Base-by-base conservation (phyloP, 371 early-diverging fungal genomes). In the Batrachochytrium dendrobatidis region DNA sequence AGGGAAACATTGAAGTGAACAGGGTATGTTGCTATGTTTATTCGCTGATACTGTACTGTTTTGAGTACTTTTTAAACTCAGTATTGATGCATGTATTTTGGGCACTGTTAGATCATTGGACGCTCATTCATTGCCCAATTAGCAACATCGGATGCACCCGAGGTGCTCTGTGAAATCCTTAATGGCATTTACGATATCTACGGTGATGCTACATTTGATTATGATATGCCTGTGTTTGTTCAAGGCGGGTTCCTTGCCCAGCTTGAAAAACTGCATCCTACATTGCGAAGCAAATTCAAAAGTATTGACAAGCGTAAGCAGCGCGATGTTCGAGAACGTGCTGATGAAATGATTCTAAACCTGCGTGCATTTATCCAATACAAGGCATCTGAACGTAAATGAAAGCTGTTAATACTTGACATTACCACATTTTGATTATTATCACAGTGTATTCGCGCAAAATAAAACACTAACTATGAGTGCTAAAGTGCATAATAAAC, bases 151-250 rank as follows among this genome's bases (percentile, higher is more conserved):
- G 35, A 55, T 4, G 22, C 77, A 1, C 48, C 46, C 24, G 24
- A 3, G 39, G 46, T 45, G 46, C 46, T 45, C 12, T 45, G 6
- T 0, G 94, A 91, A 65, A 85, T 85, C 0, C 67, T 95, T 61
- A 89, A 94, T 59, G 85, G 86, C 39, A 68, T 95, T 30, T 94
- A 76, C 66, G 94, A 94, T 62, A 82, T 93, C 7, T 95, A 93
- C 68, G 83, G 83, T 31, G 95, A 95, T 63, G 81, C 74, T 35
- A 79, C 70, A 5, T 92, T 81, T 68, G 91, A 90, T 60, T 94
- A 94, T 62, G 92, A 94, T 67, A 63, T 60, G 33, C 86, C 89
- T 1, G 90, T 92, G 0, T 93, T 83, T 75, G 86, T 91, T 5
- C 69, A 82, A 33, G 81, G 80, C n/a, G 76, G 74, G 18, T 88